phyloP scores from a whole-genome alignment of 805 yeast species.

The Suhomyces emberorum region DNA sequence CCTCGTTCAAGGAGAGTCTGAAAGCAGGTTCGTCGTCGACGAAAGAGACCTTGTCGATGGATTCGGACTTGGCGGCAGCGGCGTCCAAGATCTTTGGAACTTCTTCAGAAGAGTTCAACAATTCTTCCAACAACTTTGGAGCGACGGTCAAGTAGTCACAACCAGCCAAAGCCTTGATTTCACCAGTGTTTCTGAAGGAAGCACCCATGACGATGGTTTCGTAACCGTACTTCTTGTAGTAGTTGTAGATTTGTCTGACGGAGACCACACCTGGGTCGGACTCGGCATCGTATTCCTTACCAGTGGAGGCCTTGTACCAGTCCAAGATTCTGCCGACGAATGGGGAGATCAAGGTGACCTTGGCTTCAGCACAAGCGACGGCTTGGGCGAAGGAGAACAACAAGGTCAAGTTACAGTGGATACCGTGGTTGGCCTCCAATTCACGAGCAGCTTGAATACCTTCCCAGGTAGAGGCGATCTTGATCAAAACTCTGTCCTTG shows the following conservation, averaged over 20 bases:
- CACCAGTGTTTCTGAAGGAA: slow-evolving; percentile 95
- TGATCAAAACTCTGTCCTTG: slow-evolving; percentile 90
- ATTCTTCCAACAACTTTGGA: slow-evolving; percentile 87
- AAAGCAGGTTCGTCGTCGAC: slow-evolving; percentile 83
- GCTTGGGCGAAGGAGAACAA: slow-evolving; percentile 96
- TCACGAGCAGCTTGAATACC: slow-evolving; percentile 99
- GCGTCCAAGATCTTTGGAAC: slow-evolving; percentile 84
- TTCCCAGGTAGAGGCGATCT: slow-evolving; percentile 98
- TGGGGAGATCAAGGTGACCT: slow-evolving; percentile 94
- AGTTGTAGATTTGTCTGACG: slow-evolving; percentile 86
- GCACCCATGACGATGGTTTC: slow-evolving; percentile 99
- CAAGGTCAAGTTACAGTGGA: slow-evolving; percentile 93
- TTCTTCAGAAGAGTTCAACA: slow-evolving; percentile 69
- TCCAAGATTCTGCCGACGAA: slow-evolving; percentile 98
- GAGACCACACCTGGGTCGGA: slow-evolving; percentile 96
- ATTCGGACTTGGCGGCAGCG: slow-evolving; percentile 46
- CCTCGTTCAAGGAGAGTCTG: slow-evolving; percentile 91
- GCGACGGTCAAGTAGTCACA: slow-evolving; percentile 94
- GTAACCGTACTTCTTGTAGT: slow-evolving; percentile 96
- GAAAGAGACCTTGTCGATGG: slow-evolving; percentile 62
- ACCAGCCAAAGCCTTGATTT: slow-evolving; percentile 95
- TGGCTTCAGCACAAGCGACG: slow-evolving; percentile 98
- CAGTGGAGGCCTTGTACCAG: slow-evolving; percentile 94
- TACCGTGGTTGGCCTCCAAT: slow-evolving; percentile 83
- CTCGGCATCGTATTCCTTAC: slow-evolving; percentile 75